Base-by-base conservation (phyloP, 169 alveolate genomes). In the Plasmodium inui region DNA sequence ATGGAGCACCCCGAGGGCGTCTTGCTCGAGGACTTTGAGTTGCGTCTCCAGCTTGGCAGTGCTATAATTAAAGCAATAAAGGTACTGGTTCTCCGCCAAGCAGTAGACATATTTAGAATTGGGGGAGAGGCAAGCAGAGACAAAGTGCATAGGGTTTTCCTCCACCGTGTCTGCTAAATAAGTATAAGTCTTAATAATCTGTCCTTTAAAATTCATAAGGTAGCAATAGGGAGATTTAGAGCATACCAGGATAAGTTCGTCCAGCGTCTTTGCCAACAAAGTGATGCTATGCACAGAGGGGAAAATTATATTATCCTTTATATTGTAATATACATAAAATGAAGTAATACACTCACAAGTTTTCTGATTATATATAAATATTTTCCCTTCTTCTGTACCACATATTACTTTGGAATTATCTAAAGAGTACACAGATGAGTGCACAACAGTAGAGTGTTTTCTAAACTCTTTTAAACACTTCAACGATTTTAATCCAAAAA, bases 371-470 rank as follows among this genome's bases (percentile, higher is more conserved):
- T 96, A 96, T 89, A 96, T 79, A 91, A 80, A 95, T 71, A 96
- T 94, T 80, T 94, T 95, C 7, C 97, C 97, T 71, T 96, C 97
- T 74, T 96, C 95, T 22, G 97, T 94, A 3, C 96, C 97, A 28
- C 97, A 95, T 76, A 96, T 95, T n/a, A 96, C 96, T 83, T 82
- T 95, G 0, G 96, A 92, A 50, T 96, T 96, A 53, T 92, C 95
- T 86, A 91, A 89, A 7, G 96, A 92, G 34, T 96, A 96, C 12
- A 94, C 78, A 41, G 95, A 92, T 3, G 97, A 86, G 84, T 95
- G 95, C 1, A 96, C 97, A 53, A 94, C 93, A 7, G 97, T 84
- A 34, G 89, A 67, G 92, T 96, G 97, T 22, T 96, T 96, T 86
- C 94, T 93, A 86, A 95, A 93, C 61, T 92, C 96, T 92, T 92